Conservation (phyloP, 257 asterid species). For the Plectranthus barbatus region DNA sequence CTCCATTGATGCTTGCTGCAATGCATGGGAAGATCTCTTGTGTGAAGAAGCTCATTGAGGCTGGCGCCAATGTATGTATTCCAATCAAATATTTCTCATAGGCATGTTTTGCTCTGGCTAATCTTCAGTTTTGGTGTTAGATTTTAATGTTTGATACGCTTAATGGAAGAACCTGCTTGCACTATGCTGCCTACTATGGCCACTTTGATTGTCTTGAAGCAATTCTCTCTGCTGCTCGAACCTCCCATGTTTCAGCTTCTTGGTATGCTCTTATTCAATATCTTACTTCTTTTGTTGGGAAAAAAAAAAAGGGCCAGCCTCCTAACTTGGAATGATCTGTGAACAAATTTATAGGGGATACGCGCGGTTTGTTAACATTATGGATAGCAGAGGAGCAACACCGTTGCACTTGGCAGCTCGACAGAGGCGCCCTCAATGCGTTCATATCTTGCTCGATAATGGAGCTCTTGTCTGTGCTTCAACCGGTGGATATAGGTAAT, state of each 20-base stretch:
- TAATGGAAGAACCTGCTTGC: conserved; percentile 91
- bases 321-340: background rate
- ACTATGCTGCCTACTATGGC: conserved; percentile 96
- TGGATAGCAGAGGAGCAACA: conserved; percentile 91
- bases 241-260: conserved; percentile 69
- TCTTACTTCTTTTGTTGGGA: background rate
- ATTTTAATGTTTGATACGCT: conserved; percentile 82
- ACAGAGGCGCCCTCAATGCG: conserved; percentile 66
- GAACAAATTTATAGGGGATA: conserved; percentile 51
- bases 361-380: conserved; percentile 81
- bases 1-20: conserved; percentile 98
- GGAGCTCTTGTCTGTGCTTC: conserved; percentile 90
- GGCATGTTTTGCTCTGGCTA: background rate
- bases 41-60: conserved; percentile 72
- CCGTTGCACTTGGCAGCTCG: conserved; percentile 97
- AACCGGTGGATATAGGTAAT: conserved; percentile 79
- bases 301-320: background rate
- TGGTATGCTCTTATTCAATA: conserved; percentile 40
- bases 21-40: conserved; percentile 93
- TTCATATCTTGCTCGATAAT: conserved; percentile 58
- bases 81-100: background rate
- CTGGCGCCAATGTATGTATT: conserved; percentile 79
- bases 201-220: conserved; percentile 67
- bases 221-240: conserved; percentile 74
- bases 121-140: conserved; percentile 30